Evolutionary conservation across 345 rosid species (phyloP).

Genomic region (Ricinus communis): DNA sequence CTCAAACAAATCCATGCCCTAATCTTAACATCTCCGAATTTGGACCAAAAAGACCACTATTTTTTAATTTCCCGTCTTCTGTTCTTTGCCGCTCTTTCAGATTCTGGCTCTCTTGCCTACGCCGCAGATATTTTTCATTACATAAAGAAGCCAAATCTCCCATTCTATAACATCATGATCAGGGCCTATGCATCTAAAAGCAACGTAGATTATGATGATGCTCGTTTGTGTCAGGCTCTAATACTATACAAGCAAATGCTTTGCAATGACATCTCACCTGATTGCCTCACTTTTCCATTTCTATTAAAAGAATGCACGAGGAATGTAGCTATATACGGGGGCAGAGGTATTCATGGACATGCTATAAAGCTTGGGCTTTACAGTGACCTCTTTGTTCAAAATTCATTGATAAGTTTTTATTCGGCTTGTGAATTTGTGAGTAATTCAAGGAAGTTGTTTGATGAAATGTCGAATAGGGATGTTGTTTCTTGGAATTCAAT

Average conservation of each 20-base stretch:
- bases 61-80: constrained; percentile 50
- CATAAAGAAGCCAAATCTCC: constrained; percentile 34
- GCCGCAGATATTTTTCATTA: constrained; percentile 39
- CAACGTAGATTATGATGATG: not conserved
- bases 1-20: constrained; percentile 50
- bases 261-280: constrained; percentile 40
- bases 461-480: constrained; percentile 50
- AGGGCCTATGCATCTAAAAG: constrained; percentile 43
- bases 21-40: constrained; percentile 34
- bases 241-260: constrained; percentile 47
- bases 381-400: constrained; percentile 44
- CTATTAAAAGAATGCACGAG: constrained; percentile 52
- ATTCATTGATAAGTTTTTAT: constrained; percentile 42
- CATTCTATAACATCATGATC: constrained; percentile 51
- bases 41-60: constrained; percentile 20
- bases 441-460: constrained; percentile 48
- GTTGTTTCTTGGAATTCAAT: constrained; percentile 62
- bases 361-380: constrained; percentile 40
- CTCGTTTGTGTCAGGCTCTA: constrained; percentile 16
- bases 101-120: constrained; percentile 40
- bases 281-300: constrained; percentile 57
- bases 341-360: constrained; percentile 44
- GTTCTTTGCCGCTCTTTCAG: constrained; percentile 45
- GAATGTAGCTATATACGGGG: constrained; percentile 27
- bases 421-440: constrained; percentile 26